Base-by-base conservation (phyloP, 192 early-diverging fungal species). In the Podila epicladia region DNA sequence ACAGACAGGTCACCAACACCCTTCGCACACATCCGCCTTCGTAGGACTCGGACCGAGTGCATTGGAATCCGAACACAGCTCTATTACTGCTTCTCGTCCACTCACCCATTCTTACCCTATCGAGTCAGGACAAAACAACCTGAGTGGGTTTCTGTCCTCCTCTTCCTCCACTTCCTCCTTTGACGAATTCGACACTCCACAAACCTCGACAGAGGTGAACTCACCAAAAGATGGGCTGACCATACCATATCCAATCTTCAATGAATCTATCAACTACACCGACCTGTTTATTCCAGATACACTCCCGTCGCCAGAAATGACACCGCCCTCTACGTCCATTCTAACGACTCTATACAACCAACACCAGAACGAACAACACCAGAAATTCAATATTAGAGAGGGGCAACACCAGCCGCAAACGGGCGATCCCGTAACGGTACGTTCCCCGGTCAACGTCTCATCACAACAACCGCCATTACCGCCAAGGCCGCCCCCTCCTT, bases 341-440 rank as follows among this genome's bases (percentile, higher is more conserved):
- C 69, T 38, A 69, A 41, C 45, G 32, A 31, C 11, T 58, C 60
- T 35, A 9, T 58, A 24, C 58, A 71, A 45, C 58, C 69, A 9
- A 67, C 48, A 1, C 48, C 55, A 15, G 66, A 17, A 55, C n/a
- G 53, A 24, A 55, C n/a, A 22, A 55, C 53, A 55, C 53, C 53
- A 55, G 53, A 55, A n/a, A 55, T 11, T 26, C 24, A 55, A 55
- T 24, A 55, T 24, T 55, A 26, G n/a, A n/a, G 53, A 55, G 53
- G 53, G 24, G 53, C 53, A 55, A 55, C 53, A 55, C 53, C 53
- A 55, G 6, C 4, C 53, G 5, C 24, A n/a, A 12, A 55, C 8
- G 24, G 20, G 19, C 53, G 53, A 55, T 26, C 9, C 53, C 1
- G 53, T 24, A 55, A 5, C n/a, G 24, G n/a, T 26, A 24, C n/a